A percentile compares a stretch with the other conserved stretches of the same genome.
Evolutionary conservation across 2,329 filamentous ascomycete species (phyloP).

Genomic region (Bipolaris gigantea): DNA sequence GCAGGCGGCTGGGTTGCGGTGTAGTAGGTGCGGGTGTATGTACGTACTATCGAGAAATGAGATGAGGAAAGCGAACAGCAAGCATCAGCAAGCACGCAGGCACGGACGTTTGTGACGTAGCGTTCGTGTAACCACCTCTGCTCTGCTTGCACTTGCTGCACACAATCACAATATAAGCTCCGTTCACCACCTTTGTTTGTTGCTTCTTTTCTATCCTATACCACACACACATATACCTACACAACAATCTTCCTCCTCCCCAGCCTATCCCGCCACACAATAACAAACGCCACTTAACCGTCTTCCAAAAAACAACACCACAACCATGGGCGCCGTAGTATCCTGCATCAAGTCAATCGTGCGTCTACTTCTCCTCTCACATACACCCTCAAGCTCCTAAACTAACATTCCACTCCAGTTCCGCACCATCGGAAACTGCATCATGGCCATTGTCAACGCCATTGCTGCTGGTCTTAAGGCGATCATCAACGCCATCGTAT

Average conservation of each 20-base stretch:
- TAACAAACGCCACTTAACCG: not conserved
- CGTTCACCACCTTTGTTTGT: not conserved
- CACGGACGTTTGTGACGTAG: conserved; percentile 16
- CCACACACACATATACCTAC: not conserved
- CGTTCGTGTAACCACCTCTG: not conserved
- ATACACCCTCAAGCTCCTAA: conserved; percentile 16
- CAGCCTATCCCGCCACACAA: not conserved
- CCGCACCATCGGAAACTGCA: conserved; percentile 51
- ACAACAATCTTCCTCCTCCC: not conserved
- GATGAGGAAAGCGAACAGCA: not conserved
- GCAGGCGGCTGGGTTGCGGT: too few relatives aligned
- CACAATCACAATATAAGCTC: not conserved
- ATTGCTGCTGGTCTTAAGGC: conserved; percentile 51
- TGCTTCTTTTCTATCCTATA: not conserved
- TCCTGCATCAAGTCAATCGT: conserved; percentile 63
- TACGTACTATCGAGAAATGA: conserved; percentile 1
- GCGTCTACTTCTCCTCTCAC: conserved; percentile 49
- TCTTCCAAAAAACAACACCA: conserved; percentile 15
- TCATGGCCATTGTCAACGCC: conserved; percentile 53
- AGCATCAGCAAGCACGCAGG: conserved; percentile 4
- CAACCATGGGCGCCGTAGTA: conserved; percentile 77
- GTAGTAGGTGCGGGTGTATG: too few relatives aligned
- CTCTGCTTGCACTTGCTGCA: not conserved
- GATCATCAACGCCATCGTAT: conserved; percentile 54
- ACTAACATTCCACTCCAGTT: conserved; percentile 40